Evolutionary conservation across 1,284 basidiomycete species (phyloP).

Genomic region (Phenoliferia sp.): DNA sequence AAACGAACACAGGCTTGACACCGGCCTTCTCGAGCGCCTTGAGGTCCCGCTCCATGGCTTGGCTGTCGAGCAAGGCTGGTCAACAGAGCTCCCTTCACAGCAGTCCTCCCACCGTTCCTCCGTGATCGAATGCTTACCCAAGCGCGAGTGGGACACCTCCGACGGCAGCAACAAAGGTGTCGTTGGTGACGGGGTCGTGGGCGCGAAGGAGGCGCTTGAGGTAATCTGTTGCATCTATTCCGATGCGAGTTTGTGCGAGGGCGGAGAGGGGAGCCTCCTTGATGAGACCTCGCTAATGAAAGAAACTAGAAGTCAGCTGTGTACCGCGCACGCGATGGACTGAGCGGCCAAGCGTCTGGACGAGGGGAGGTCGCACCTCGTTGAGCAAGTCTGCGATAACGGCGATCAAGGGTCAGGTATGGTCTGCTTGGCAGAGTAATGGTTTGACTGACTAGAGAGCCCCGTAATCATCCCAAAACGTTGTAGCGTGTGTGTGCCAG

Average conservation of each 20-base stretch:
- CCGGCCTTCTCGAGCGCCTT: slow-evolving; percentile 82
- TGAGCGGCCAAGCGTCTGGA: neutral
- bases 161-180: slow-evolving; percentile 68
- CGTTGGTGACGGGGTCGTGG: slow-evolving; percentile 49
- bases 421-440: too few relatives aligned
- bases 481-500: too few relatives aligned
- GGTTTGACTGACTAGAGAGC: too few relatives aligned
- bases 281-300: slow-evolving; percentile 78
- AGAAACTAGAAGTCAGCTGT: neutral
- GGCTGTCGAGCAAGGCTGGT: slow-evolving; percentile 39
- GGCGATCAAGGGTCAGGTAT: too few relatives aligned
- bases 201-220: slow-evolving; percentile 72
- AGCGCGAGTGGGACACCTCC: slow-evolving; percentile 87
- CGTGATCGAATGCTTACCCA: slow-evolving; percentile 46
- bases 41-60: slow-evolving; percentile 80
- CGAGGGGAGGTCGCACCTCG: neutral
- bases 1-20: slow-evolving; percentile 94
- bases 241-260: slow-evolving; percentile 86
- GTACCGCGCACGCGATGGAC: neutral
- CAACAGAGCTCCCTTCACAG: too few relatives aligned
- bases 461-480: too few relatives aligned
- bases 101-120: neutral
- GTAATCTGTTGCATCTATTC: slow-evolving; percentile 94
- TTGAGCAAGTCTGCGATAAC: too few relatives aligned
- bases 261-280: slow-evolving; percentile 76